Evolutionary conservation across 768 basidiomycete species (phyloP), one percentile per base, ranked within the genome.

Genomic region (Hortiboletus campestris): DNA sequence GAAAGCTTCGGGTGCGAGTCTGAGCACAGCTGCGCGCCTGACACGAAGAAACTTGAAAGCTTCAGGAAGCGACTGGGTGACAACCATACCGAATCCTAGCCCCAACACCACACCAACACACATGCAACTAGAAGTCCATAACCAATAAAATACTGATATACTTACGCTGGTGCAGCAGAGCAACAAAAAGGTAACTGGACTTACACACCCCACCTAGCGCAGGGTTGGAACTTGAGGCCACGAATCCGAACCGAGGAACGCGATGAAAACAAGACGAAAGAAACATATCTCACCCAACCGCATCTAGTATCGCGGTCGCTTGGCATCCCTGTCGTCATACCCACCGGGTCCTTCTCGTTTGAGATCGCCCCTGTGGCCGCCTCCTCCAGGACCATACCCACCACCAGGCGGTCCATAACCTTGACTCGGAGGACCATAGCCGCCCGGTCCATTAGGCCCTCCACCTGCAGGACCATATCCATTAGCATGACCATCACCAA

Each of bases 251-350:
- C 53, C 42, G 58, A 60, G 56, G 57, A 67, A 64, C 43, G 54
- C 49, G 38, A 55, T n/a, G 58, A 57, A 68, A 68, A 50, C 51
- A 63, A 60, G 46, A 55, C 61, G 25, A 57, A 66, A 55, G 53
- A 64, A 66, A 69, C 50, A 63, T 65, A 61, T 74, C 67, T 64
- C 68, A 69, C 68, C 67, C 67, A 63, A 71, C 68, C 69, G 65
- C 71, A 66, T 62, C 80, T 83, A 92, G 74, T 89, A 91, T 67
- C 91, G 83, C 66, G 87, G 85, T 67, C 91, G 86, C 74, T 93
- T 93, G 34, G 79, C 65, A 62, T 91, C 90, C 62, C 90, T 82
- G 72, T 92, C 90, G 67, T 92, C 90, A 72, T 80, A 89, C 72
- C 86, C 86, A 75, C 86, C 84, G 50, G 86, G 80, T 62, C 81